These are phyloP conservation scores for Saccharomyces uvarum DNA, from an alignment of 1,139 yeast species.

Conservation along the genomic window DNA sequence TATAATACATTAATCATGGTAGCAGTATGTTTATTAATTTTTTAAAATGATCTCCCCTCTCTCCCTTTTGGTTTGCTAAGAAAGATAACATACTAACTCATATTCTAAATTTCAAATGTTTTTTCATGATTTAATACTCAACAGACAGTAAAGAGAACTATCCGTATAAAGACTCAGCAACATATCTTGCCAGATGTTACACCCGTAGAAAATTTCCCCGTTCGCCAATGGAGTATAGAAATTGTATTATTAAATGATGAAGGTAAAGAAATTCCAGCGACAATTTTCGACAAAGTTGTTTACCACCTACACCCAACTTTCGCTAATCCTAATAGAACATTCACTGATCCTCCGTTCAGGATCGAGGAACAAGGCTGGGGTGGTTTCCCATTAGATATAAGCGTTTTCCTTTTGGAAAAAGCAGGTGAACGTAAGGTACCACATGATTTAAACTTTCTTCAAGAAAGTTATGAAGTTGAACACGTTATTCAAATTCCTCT, in stretches of 20 bases:
- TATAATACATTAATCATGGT: slow-evolving; percentile 5
- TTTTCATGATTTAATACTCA: slow-evolving; percentile 2
- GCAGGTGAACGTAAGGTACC: slow-evolving; percentile 80
- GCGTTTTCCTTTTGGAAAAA: slow-evolving; percentile 71
- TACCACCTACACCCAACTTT: slow-evolving; percentile 94
- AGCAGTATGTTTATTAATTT: slow-evolving; percentile 7
- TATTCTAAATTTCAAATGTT: neutral
- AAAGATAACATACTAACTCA: slow-evolving; percentile 3
- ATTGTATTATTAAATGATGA: slow-evolving; percentile 66
- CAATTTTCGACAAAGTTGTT: slow-evolving; percentile 82
- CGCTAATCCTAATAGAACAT: slow-evolving; percentile 73
- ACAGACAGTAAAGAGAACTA: slow-evolving; percentile 66
- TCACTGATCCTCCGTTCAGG: slow-evolving; percentile 80
- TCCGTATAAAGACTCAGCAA: slow-evolving; percentile 83
- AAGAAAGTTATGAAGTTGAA: slow-evolving; percentile 69
- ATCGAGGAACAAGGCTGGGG: slow-evolving; percentile 98
- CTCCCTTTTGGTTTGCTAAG: neutral
- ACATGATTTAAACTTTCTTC: slow-evolving; percentile 82
- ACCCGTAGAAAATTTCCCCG: slow-evolving; percentile 88
- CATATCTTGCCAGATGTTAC: slow-evolving; percentile 77
- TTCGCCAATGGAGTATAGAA: slow-evolving; percentile 87
- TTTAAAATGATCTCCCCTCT: neutral
- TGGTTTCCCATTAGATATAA: slow-evolving; percentile 83
- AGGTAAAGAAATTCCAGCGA: slow-evolving; percentile 82
- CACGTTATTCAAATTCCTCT: slow-evolving; percentile 72